Evolutionary conservation across 2,329 filamentous ascomycete species (phyloP), one percentile per base, ranked within the genome.

Genomic region (Aspergillus flavus): DNA sequence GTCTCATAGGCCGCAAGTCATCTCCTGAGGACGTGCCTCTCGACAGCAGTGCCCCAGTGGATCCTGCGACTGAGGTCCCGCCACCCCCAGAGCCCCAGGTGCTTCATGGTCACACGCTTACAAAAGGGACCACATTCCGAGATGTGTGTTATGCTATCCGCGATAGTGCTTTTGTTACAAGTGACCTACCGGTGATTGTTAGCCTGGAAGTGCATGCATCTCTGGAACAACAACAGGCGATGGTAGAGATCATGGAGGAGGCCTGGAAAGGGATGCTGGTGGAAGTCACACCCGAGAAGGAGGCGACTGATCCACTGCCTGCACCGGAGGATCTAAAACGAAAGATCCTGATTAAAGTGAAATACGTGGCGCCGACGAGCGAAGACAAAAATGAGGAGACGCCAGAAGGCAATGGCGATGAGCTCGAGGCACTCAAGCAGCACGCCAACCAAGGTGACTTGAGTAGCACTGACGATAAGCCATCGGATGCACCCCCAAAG

Each of bases 171-270:
- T 98, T 98, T 71, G 81, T 87, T 32, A 85, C 82, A 7, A 94
- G 87, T 64, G 86, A 91, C 58, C 82, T 97, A 23, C 95, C 95
- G 0, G 82, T 99, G 45, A 96, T 98, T 63, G 87, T 98, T 68
- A 97, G 93, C 75, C 84, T 98, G 6, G 95, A 99, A 78, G 92
- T 98, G 0, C 94, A 98, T 76, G 90, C 93, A 16, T 87, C 90
- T 64, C 81, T 85, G 1, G 87, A 91, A 59, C 94, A 98, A 77
- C 95, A 99, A 77, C 88, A 93, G 67, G 85, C 91, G 57, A 97
- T 98, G 92, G 94, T 97, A 12, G 86, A 91, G 61, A 96, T 98
- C 66, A 97, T 99, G 91, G 89, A 89, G 68, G 88, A 97, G 69
- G 90, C 92, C 67, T 99, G 94, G 93, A 86, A 85, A 46, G 89